Evolutionary conservation across 257 asterid genomes (phyloP).

Genomic region (Hygrophila difformis): DNA sequence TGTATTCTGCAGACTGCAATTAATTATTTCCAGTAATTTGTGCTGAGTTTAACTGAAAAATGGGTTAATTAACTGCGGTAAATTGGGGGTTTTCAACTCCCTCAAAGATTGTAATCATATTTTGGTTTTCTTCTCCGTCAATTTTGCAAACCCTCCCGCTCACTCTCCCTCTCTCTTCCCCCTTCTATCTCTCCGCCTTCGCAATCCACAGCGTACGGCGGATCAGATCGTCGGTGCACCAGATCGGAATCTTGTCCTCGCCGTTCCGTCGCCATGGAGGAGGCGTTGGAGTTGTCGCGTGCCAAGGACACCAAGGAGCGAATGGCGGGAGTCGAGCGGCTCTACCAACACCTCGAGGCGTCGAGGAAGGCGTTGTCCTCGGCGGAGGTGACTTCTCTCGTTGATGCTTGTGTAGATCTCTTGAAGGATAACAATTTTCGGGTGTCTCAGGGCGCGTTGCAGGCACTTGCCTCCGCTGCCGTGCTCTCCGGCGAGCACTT

Average conservation of each 20-base stretch:
- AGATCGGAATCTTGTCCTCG: not conserved
- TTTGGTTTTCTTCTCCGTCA: not conserved
- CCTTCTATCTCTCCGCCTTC: not conserved
- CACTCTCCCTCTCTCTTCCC: not conserved
- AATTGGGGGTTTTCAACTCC: not conserved
- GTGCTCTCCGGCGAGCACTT: conserved; percentile 93
- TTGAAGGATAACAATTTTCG: conserved; percentile 90
- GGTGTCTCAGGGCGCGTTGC: conserved; percentile 91
- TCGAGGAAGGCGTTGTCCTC: conserved; percentile 62
- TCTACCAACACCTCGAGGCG: conserved; percentile 87
- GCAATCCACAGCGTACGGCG: not conserved
- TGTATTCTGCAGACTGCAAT: too few species aligned
- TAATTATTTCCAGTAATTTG: too few species aligned
- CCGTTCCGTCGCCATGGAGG: conserved; percentile 57
- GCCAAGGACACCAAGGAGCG: conserved; percentile 99
- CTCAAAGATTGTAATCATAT: not conserved
- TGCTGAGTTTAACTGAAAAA: too few species aligned
- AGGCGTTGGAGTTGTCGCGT: conserved; percentile 86
- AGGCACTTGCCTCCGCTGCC: conserved; percentile 87
- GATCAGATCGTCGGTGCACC: not conserved
- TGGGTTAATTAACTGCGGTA: not conserved
- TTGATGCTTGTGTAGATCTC: conserved; percentile 91
- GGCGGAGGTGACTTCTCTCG: conserved; percentile 80
- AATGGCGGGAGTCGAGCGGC: conserved; percentile 97
- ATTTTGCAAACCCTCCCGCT: not conserved